A percentile compares a stretch with the other conserved stretches of the same genome.
These are phyloP conservation scores for Poa pratensis DNA, from an alignment of 176 grass and related monocot genomes.

Conservation along the genomic window DNA sequence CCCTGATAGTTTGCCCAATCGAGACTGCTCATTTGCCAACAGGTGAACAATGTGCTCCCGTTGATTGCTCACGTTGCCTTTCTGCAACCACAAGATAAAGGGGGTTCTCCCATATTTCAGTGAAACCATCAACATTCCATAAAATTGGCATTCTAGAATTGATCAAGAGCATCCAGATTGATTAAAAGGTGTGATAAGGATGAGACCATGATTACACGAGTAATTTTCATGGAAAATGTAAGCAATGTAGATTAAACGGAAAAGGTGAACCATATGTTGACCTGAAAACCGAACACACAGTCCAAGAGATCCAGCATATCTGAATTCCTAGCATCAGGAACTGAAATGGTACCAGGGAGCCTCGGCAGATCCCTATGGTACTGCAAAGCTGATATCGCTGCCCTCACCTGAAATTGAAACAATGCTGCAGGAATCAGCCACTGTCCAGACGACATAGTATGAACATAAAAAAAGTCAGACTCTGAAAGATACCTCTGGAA, in stretches of 20 bases:
- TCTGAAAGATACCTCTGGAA: slow-evolving; percentile 65
- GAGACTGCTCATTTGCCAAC: slow-evolving; percentile 91
- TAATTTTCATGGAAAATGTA: neutral
- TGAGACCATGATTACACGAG: neutral
- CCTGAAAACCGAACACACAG: slow-evolving; percentile 91
- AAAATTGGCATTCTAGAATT: slow-evolving; percentile 31
- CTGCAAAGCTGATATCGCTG: slow-evolving; percentile 86
- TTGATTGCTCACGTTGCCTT: slow-evolving; percentile 87
- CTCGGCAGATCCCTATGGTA: slow-evolving; percentile 65
- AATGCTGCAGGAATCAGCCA: neutral
- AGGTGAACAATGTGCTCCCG: slow-evolving; percentile 92
- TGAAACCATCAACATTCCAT: neutral
- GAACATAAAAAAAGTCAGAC: slow-evolving; percentile 14
- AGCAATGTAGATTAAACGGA: neutral
- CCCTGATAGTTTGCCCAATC: slow-evolving; percentile 61
- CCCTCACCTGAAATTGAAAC: slow-evolving; percentile 70
- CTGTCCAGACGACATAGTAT: neutral
- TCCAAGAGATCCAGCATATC: slow-evolving; percentile 96
- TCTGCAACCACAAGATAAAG: slow-evolving; percentile 51
- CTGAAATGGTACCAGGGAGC: slow-evolving; percentile 68
- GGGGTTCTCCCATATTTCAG: slow-evolving; percentile 2
- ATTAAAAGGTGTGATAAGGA: neutral
- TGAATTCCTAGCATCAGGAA: slow-evolving; percentile 78
- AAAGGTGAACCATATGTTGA: slow-evolving; percentile 38
- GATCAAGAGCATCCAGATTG: neutral